Conservation (phyloP, 1,284 basidiomycete species). For the Ustilago loliicola region DNA sequence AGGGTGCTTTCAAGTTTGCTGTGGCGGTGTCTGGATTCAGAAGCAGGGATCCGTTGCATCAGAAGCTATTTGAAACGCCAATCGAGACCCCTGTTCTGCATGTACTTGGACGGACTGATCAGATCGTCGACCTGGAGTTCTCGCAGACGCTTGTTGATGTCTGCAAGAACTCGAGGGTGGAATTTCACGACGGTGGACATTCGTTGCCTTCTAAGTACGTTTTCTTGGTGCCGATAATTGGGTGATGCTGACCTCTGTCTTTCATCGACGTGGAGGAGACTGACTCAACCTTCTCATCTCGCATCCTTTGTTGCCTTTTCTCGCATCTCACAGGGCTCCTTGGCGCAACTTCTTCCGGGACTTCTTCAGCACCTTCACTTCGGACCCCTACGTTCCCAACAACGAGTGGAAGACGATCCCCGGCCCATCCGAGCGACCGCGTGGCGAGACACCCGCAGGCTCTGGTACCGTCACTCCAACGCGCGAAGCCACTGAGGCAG, state of each 20-base stretch:
- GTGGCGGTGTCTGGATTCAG: slow-evolving; percentile 67
- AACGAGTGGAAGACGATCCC: slow-evolving; percentile 45
- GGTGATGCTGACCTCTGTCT: neutral
- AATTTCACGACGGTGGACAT: slow-evolving; percentile 68
- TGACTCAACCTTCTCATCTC: neutral
- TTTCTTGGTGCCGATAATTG: neutral
- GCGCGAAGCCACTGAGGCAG: slow-evolving; percentile 25
- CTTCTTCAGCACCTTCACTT: slow-evolving; percentile 56
- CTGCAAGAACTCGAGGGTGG: slow-evolving; percentile 60
- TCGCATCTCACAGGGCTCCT: slow-evolving; percentile 46
- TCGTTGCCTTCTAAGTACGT: slow-evolving; percentile 63
- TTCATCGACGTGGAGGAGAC: neutral
- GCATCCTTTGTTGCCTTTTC: neutral
- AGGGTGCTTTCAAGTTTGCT: slow-evolving; percentile 60
- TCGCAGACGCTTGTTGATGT: slow-evolving; percentile 60
- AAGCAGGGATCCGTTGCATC: slow-evolving; percentile 50
- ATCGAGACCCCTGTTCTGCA: slow-evolving; percentile 64
- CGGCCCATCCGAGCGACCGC: slow-evolving; percentile 48
- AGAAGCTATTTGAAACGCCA: slow-evolving; percentile 55
- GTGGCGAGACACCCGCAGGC: slow-evolving; percentile 48
- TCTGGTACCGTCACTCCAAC: slow-evolving; percentile 51
- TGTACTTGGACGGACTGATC: slow-evolving; percentile 58
- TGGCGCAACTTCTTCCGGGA: slow-evolving; percentile 68
- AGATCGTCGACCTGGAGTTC: slow-evolving; percentile 58
- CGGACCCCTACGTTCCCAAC: slow-evolving; percentile 47